Percentiles rank a stretch among this genome's conserved stretches.
phyloP scores from a whole-genome alignment of 768 basidiomycete species.

The Cystobasidium tubakii region DNA sequence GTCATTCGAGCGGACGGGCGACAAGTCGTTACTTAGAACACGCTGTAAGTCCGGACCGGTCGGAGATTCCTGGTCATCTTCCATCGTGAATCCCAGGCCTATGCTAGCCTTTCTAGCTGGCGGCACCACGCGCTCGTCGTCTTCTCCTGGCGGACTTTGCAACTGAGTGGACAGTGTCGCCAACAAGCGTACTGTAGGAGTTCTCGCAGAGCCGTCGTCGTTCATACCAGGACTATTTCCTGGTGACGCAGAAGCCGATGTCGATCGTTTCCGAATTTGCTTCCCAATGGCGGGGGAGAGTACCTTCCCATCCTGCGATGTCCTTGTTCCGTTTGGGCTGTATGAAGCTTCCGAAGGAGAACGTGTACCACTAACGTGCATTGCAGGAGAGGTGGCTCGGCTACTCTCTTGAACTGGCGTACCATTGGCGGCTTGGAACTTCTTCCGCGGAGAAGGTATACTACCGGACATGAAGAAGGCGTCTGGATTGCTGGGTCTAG shows the following conservation, averaged over 20 bases:
- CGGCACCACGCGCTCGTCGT: background rate
- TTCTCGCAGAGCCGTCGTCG: background rate
- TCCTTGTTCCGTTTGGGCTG: background rate
- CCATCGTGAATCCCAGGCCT: background rate
- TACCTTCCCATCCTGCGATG: background rate
- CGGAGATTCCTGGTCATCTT: background rate
- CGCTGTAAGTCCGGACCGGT: background rate
- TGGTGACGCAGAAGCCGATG: background rate
- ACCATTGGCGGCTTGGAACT: background rate
- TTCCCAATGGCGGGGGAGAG: background rate
- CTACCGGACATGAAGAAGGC: constrained; percentile 25
- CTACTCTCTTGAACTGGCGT: background rate
- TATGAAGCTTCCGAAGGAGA: background rate
- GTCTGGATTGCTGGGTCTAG: background rate
- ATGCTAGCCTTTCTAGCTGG: constrained; percentile 23
- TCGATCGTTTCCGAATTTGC: constrained; percentile 7
- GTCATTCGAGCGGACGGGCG: background rate
- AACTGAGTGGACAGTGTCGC: background rate
- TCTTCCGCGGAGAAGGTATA: constrained; percentile 15
- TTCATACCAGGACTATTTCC: background rate
- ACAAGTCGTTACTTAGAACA: background rate
- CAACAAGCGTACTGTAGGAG: constrained; percentile 4
- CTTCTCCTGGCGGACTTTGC: background rate
- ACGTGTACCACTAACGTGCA: background rate
- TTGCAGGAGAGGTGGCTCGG: background rate